phyloP scores from a whole-genome alignment of 768 basidiomycete species.

The Boletellus ananas region DNA sequence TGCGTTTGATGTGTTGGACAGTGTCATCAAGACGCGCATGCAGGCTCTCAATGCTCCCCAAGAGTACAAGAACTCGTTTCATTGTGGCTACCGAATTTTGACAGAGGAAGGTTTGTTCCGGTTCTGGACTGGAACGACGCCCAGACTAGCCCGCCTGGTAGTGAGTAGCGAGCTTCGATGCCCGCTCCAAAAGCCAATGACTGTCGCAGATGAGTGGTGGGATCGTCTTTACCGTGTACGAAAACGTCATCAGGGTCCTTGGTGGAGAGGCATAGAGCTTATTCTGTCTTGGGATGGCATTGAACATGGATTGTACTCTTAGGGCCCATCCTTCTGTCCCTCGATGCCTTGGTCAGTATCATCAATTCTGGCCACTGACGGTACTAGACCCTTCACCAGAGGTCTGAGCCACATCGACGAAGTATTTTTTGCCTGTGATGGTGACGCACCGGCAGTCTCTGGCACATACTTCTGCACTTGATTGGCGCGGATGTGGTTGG shows the following conservation, averaged over 20 bases:
- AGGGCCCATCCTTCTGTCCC: not conserved
- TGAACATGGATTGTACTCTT: not conserved
- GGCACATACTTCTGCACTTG: slow-evolving; percentile 18
- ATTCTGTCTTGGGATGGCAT: not conserved
- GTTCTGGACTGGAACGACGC: slow-evolving; percentile 98
- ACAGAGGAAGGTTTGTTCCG: slow-evolving; percentile 89
- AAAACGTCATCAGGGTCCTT: slow-evolving; percentile 64
- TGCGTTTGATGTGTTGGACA: slow-evolving; percentile 28
- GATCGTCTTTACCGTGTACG: slow-evolving; percentile 90
- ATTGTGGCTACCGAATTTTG: slow-evolving; percentile 92
- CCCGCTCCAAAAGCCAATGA: not conserved
- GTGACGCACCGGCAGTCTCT: not conserved
- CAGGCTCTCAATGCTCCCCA: slow-evolving; percentile 80
- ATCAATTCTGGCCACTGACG: slow-evolving; percentile 21
- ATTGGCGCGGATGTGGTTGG: slow-evolving; percentile 1
- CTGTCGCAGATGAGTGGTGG: slow-evolving; percentile 78
- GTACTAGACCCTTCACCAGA: slow-evolving; percentile 12
- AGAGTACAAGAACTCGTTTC: slow-evolving; percentile 91
- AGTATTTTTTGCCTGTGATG: slow-evolving; percentile 6
- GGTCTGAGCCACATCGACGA: slow-evolving; percentile 12
- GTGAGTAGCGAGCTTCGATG: slow-evolving; percentile 41
- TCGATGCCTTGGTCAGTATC: slow-evolving; percentile 12
- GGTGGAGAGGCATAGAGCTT: slow-evolving; percentile 23
- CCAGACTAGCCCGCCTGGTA: slow-evolving; percentile 78
- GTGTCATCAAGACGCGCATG: slow-evolving; percentile 98